Evolutionary conservation across 2,329 filamentous ascomycete genomes (phyloP).

Genomic region (Neofusicoccum cordaticola): DNA sequence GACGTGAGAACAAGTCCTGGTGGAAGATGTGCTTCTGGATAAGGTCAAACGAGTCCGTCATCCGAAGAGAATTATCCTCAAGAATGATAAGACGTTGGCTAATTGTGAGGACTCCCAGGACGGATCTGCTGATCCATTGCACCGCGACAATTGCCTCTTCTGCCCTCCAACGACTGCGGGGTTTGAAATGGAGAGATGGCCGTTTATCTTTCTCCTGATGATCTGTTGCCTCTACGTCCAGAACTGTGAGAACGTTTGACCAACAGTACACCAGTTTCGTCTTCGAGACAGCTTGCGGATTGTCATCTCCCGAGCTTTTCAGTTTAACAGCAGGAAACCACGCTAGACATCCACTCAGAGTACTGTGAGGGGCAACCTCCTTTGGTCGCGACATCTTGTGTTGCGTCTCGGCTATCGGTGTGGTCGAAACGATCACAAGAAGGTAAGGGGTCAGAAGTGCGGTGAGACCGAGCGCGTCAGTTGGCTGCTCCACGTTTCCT

Average conservation of each 20-base stretch:
- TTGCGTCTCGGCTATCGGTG: slow-evolving; percentile 91
- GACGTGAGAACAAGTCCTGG: slow-evolving; percentile 81
- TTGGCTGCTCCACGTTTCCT: slow-evolving; percentile 88
- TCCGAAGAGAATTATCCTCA: slow-evolving; percentile 82
- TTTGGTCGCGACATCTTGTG: slow-evolving; percentile 90
- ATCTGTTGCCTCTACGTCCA: slow-evolving; percentile 76
- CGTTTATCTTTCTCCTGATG: slow-evolving; percentile 72
- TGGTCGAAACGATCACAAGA: slow-evolving; percentile 94
- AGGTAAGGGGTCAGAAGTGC: slow-evolving; percentile 95
- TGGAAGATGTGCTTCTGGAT: slow-evolving; percentile 92
- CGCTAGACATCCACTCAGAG: slow-evolving; percentile 88
- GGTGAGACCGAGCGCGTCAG: slow-evolving; percentile 84
- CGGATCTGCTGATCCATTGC: slow-evolving; percentile 93
- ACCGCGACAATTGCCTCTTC: slow-evolving; percentile 95
- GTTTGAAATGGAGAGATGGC: slow-evolving; percentile 72
- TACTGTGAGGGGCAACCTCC: slow-evolving; percentile 83
- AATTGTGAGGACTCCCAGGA: slow-evolving; percentile 86
- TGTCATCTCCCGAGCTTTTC: slow-evolving; percentile 68
- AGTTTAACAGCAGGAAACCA: slow-evolving; percentile 97
- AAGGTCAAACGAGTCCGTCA: slow-evolving; percentile 92
- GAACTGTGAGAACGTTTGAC: slow-evolving; percentile 93
- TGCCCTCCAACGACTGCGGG: slow-evolving; percentile 85
- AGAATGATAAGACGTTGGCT: slow-evolving; percentile 90
- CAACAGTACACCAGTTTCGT: slow-evolving; percentile 95
- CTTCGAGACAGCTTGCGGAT: slow-evolving; percentile 67